Base-by-base conservation (phyloP, 2,329 filamentous ascomycete species). In the Fusarium domesticum region DNA sequence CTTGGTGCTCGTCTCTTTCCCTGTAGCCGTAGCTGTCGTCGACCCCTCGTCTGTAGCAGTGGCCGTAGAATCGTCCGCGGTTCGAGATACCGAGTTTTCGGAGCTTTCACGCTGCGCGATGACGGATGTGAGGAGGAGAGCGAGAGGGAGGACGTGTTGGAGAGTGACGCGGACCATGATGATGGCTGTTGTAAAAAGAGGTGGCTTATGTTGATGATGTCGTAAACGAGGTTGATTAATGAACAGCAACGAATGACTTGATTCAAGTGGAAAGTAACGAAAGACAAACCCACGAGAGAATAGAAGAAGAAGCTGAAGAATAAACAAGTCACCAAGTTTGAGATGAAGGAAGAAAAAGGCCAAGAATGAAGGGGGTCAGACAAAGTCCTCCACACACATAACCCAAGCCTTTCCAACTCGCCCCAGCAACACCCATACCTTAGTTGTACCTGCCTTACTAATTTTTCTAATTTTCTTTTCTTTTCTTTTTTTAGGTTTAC, bases 111-210 rank as follows among this genome's bases (percentile, higher is more conserved):
- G 39, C 31, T 47, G 32, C 12, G 56, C 56, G 19, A 54, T 49
- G 45, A 51, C 56, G 12, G 53, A 42, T 11, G 54, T 56, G 31
- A 60, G 44, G 44, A 60, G 41, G 33, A 60, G 45, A 18, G 54
- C 53, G 4, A 60, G 41, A 14, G 58, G 57, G 18, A 60, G 52
- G 20, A 60, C 34, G 42, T 60, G 55, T 51, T 57, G 53, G 47
- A 53, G 50, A 16, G 54, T 53, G 56, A 60, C 45, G 37, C 52
- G 58, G 20, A 44, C 36, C 57, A 60, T 60, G 44, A 20, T 59
- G 53, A 18, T 39, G 32, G 35, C 15, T 15, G 20, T 15, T 17
- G 12, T 19, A 17, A 28, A 18, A 18, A 30, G 7, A n/a, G n/a
- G n/a, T n/a, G n/a, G n/a, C n/a, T n/a, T 17, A 7, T 19, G 23